Evolutionary conservation across 805 yeast genomes (phyloP).

Genomic region (Candida endomychidarum): DNA sequence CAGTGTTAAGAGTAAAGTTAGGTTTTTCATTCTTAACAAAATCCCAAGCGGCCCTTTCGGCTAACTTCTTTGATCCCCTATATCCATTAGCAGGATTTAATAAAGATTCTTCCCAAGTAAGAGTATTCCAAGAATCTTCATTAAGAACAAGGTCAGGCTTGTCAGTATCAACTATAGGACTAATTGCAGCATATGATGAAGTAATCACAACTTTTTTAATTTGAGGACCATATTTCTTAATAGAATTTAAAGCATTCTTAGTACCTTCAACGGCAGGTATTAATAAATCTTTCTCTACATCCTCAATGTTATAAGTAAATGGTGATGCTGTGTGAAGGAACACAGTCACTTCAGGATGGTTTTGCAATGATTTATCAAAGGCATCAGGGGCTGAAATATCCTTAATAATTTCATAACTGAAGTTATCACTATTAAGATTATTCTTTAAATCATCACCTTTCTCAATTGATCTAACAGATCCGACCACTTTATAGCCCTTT

Average conservation of each 20-base stretch:
- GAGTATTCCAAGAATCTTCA: conserved; percentile 47
- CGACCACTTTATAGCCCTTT: conserved; percentile 43
- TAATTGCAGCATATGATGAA: conserved; percentile 52
- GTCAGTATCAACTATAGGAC: conserved; percentile 14
- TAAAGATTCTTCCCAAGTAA: conserved; percentile 49
- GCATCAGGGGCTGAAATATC: conserved; percentile 49
- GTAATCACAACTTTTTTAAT: conserved; percentile 46
- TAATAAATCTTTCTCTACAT: conserved; percentile 51
- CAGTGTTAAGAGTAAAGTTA: conserved; percentile 44
- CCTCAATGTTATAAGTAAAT: conserved; percentile 43
- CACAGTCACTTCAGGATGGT: conserved; percentile 50
- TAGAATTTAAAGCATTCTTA: conserved; percentile 49
- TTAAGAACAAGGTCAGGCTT: conserved; percentile 13
- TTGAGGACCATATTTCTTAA: conserved; percentile 40
- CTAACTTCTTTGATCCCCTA: conserved; percentile 59
- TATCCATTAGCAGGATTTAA: conserved; percentile 45
- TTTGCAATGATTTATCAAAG: conserved; percentile 45
- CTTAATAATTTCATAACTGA: conserved; percentile 45
- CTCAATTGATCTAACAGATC: conserved; percentile 14
- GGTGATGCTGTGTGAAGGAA: conserved; percentile 67
- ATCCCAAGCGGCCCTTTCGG: conserved; percentile 64
- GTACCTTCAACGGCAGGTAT: conserved; percentile 60
- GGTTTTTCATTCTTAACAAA: conserved; percentile 31
- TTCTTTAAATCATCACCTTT: conserved; percentile 31
- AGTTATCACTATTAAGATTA: conserved; percentile 29